These are phyloP conservation scores for Mycocentrospora acerina DNA, from an alignment of 2,329 filamentous ascomycete genomes.

Conservation along the genomic window DNA sequence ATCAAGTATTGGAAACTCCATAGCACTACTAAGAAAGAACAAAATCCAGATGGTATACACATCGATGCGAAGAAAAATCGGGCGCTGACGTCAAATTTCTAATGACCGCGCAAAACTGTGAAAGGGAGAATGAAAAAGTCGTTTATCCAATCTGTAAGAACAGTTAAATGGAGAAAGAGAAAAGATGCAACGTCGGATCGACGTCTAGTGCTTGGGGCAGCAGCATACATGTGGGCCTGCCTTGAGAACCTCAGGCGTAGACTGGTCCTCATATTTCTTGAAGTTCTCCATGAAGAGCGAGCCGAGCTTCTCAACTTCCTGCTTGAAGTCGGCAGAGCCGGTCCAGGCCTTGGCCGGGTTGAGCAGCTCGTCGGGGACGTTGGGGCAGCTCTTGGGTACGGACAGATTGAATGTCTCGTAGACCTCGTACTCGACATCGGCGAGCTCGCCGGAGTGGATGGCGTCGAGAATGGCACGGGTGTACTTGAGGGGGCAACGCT, in stretches of 20 bases:
- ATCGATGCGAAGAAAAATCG: background rate
- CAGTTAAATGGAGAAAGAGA: constrained; percentile 4
- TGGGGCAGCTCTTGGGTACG: constrained; percentile 88
- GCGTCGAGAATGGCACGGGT: constrained; percentile 97
- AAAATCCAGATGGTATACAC: background rate
- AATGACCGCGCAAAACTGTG: constrained; percentile 15
- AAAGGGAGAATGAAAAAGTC: constrained; percentile 2
- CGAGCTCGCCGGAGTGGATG: constrained; percentile 95
- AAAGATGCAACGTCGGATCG: background rate
- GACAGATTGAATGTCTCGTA: constrained; percentile 97
- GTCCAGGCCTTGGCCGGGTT: constrained; percentile 96
- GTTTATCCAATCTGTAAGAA: constrained; percentile 13
- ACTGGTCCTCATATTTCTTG: constrained; percentile 87
- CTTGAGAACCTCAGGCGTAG: constrained; percentile 52
- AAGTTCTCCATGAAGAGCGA: constrained; percentile 95
- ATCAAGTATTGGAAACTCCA: too few species aligned
- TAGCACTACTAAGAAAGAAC: too few species aligned
- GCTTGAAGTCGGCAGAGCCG: constrained; percentile 76
- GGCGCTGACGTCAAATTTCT: constrained; percentile 13
- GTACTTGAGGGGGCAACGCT: constrained; percentile 98
- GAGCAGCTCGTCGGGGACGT: constrained; percentile 86
- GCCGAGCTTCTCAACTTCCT: constrained; percentile 88
- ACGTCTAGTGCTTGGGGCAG: constrained; percentile 37
- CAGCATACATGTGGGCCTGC: constrained; percentile 48
- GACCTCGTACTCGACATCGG: constrained; percentile 87